Evolutionary conservation across 2,329 filamentous ascomycete species (phyloP).

Genomic region (Rutstroemia sp.): DNA sequence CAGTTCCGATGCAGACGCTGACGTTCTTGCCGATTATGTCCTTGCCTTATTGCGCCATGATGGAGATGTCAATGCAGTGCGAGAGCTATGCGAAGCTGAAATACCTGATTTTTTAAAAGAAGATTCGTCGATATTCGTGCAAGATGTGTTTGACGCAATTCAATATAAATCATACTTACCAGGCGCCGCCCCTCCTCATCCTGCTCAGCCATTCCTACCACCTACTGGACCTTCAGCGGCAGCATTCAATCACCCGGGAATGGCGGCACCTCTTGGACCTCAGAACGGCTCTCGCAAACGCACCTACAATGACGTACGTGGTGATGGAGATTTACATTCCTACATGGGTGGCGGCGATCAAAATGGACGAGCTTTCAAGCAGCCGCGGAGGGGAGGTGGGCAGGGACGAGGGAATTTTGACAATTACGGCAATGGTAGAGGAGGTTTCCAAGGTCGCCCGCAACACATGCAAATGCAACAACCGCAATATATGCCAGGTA

Average conservation of each 20-base stretch:
- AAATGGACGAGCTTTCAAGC: slow-evolving; percentile 48
- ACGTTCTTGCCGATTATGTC: slow-evolving; percentile 80
- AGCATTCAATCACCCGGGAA: slow-evolving; percentile 19
- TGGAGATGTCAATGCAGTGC: slow-evolving; percentile 55
- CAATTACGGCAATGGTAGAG: slow-evolving; percentile 27
- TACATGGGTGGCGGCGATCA: slow-evolving; percentile 24
- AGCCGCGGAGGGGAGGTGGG: slow-evolving; percentile 45
- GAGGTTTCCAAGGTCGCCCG: slow-evolving; percentile 20
- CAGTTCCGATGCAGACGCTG: slow-evolving; percentile 72
- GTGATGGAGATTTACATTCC: slow-evolving; percentile 33
- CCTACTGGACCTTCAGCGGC: slow-evolving; percentile 23
- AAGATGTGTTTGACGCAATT: slow-evolving; percentile 63
- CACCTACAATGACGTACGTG: slow-evolving; percentile 43
- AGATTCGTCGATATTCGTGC: slow-evolving; percentile 55
- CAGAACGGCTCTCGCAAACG: slow-evolving; percentile 41
- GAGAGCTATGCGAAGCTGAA: slow-evolving; percentile 61
- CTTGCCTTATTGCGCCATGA: slow-evolving; percentile 68
- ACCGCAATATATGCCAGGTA: slow-evolving; percentile 14
- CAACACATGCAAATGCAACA: slow-evolving; percentile 17
- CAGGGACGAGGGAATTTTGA: slow-evolving; percentile 34
- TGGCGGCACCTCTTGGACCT: slow-evolving; percentile 18
- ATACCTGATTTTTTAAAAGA: slow-evolving; percentile 70
- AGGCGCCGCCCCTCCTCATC: slow-evolving; percentile 38
- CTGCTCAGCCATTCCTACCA: slow-evolving; percentile 21
- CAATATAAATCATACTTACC: slow-evolving; percentile 54